Evolutionary conservation across 257 asterid species (phyloP).

Genomic region (Ajuga chamaepitys): DNA sequence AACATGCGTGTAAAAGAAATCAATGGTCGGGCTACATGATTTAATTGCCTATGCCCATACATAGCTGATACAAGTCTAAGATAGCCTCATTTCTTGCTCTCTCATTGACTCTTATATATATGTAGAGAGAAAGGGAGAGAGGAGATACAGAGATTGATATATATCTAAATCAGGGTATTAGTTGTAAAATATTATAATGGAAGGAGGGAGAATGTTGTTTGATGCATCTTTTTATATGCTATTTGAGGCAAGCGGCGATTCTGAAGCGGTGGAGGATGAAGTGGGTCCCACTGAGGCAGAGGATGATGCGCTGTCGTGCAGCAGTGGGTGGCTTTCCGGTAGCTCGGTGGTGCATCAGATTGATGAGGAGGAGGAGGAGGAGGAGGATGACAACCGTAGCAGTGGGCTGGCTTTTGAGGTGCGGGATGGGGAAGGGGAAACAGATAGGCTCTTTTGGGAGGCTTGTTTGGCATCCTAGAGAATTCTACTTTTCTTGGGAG

Average conservation of each 20-base stretch:
- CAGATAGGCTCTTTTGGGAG: constrained; percentile 60
- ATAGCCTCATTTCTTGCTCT: no score
- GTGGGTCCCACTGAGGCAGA: constrained; percentile 14
- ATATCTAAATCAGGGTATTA: no score
- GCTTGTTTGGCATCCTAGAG: constrained; percentile 46
- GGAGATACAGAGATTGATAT: no score
- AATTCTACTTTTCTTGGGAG: no score
- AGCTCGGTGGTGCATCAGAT: neutral
- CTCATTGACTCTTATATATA: no score
- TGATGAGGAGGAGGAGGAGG: neutral
- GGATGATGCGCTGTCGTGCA: constrained; percentile 37
- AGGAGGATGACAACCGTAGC: neutral
- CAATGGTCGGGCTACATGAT: no score
- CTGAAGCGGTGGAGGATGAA: constrained; percentile 20
- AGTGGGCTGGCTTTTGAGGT: neutral
- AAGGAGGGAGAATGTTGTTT: neutral
- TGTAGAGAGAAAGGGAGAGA: no score
- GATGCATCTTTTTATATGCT: constrained; percentile 26
- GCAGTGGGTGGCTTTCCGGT: constrained; percentile 10
- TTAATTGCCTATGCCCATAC: no score
- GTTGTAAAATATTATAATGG: constrained; percentile 10
- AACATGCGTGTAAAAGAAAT: no score
- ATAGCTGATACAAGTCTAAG: no score
- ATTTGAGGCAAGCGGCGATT: constrained; percentile 43
- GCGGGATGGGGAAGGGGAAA: constrained; percentile 33